A percentile compares a stretch with the other conserved stretches of the same genome.
Evolutionary conservation across 2,329 filamentous ascomycete genomes (phyloP).

Genomic region (Aspergillus sp.): DNA sequence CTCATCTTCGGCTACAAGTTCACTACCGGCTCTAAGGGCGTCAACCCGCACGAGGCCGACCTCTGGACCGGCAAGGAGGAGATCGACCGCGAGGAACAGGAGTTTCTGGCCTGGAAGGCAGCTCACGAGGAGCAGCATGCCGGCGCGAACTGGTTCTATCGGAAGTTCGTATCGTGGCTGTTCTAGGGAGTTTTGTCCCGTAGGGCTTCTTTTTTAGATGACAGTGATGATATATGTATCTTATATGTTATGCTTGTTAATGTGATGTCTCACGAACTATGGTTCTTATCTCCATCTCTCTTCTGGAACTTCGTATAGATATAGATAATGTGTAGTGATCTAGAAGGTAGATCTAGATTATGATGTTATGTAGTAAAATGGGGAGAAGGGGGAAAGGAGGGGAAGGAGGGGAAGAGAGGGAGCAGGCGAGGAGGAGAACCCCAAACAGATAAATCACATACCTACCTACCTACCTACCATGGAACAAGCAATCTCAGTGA

Average conservation of each 20-base stretch:
- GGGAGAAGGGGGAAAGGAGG: no score
- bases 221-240: not conserved
- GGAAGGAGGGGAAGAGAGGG: no score
- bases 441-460: no score
- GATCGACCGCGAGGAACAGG: conserved; percentile 71
- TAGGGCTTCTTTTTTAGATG: not conserved
- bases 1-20: conserved; percentile 70
- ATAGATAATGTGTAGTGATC: no score
- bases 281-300: no score
- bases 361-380: no score
- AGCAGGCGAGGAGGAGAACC: no score
- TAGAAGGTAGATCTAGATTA: no score
- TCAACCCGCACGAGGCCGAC: conserved; percentile 62
- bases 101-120: conserved; percentile 61
- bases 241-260: not conserved
- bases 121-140: conserved; percentile 38
- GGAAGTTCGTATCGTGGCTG: conserved; percentile 59
- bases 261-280: not conserved
- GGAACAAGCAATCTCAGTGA: no score
- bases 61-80: conserved; percentile 71
- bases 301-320: no score
- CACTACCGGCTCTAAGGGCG: conserved; percentile 52
- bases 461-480: no score
- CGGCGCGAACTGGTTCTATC: conserved; percentile 55
- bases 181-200: conserved; percentile 44